These are phyloP conservation scores for Ogataea nonfermentans DNA, from an alignment of 805 yeast genomes.

Conservation along the genomic window DNA sequence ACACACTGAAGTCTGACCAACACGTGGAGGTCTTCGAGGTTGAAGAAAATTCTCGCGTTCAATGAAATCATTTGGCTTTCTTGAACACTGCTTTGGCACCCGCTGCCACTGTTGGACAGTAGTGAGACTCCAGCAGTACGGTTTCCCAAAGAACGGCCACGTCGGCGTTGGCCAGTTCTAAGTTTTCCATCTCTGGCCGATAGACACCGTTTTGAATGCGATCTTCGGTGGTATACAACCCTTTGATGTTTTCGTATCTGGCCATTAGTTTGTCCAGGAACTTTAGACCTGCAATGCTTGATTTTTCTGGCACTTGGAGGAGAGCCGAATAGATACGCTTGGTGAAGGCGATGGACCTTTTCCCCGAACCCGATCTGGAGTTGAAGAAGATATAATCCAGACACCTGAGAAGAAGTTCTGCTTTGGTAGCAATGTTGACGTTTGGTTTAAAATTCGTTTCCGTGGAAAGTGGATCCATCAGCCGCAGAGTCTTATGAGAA, in stretches of 20 bases:
- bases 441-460: constrained; percentile 50
- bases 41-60: constrained; percentile 1
- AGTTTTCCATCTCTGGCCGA: constrained; percentile 59
- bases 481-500: constrained; percentile 74
- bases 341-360: constrained; percentile 75
- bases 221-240: constrained; percentile 85
- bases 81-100: constrained; percentile 49
- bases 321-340: constrained; percentile 70
- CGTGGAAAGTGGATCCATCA: constrained; percentile 69
- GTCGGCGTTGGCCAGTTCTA: constrained; percentile 78
- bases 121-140: constrained; percentile 74
- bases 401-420: constrained; percentile 75
- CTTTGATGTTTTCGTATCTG: constrained; percentile 67
- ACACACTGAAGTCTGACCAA: constrained; percentile 2
- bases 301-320: constrained; percentile 83
- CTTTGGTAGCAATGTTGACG: constrained; percentile 84
- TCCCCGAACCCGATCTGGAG: constrained; percentile 61
- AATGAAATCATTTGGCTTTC: constrained; percentile 27
- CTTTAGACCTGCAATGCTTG: constrained; percentile 72
- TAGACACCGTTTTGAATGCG: constrained; percentile 79
- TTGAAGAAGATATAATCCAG: constrained; percentile 81
- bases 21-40: constrained; percentile 10
- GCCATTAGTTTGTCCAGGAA: constrained; percentile 74
- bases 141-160: constrained; percentile 93
- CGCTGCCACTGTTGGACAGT: constrained; percentile 75